A percentile compares a stretch with the other conserved stretches of the same genome.
Evolutionary conservation across 176 grass and related monocot species (phyloP).

Genomic region (Lolium multiflorum): DNA sequence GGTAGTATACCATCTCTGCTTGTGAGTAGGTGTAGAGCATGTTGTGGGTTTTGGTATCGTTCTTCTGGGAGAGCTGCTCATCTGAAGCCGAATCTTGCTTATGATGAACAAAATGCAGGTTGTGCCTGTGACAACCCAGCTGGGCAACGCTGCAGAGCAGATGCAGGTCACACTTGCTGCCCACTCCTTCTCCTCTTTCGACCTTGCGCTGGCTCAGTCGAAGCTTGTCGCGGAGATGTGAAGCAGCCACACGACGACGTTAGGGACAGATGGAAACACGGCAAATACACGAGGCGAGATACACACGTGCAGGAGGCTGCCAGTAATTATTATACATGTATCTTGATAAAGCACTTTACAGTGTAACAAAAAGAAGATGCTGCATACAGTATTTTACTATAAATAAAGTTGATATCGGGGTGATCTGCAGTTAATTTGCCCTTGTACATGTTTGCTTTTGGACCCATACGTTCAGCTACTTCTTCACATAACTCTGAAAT

Average conservation of each 20-base stretch:
- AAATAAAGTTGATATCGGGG: slow-evolving; percentile 34
- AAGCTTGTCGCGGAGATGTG: slow-evolving; percentile 54
- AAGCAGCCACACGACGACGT: background rate
- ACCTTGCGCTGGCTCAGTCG: slow-evolving; percentile 55
- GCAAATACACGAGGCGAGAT: background rate
- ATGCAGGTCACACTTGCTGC: slow-evolving; percentile 63
- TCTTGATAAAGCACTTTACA: slow-evolving; percentile 11
- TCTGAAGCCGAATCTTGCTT: background rate
- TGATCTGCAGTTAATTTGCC: background rate
- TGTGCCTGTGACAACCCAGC: slow-evolving; percentile 44
- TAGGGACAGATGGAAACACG: background rate
- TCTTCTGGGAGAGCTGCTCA: background rate
- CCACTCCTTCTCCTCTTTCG: slow-evolving; percentile 67
- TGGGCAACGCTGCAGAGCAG: slow-evolving; percentile 53
- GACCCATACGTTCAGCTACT: background rate
- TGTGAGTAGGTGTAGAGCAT: background rate
- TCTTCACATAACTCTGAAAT: background rate
- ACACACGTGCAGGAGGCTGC: background rate
- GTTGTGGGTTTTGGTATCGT: background rate
- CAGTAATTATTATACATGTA: slow-evolving; percentile 8
- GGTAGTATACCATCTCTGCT: slow-evolving; percentile 42
- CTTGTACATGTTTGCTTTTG: background rate
- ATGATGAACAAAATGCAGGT: slow-evolving; percentile 55
- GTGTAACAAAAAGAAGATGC: background rate
- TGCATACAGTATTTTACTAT: background rate